A percentile compares a stretch with the other conserved stretches of the same genome.
phyloP scores from a whole-genome alignment of 345 rosid species.

The Salix exigua region DNA sequence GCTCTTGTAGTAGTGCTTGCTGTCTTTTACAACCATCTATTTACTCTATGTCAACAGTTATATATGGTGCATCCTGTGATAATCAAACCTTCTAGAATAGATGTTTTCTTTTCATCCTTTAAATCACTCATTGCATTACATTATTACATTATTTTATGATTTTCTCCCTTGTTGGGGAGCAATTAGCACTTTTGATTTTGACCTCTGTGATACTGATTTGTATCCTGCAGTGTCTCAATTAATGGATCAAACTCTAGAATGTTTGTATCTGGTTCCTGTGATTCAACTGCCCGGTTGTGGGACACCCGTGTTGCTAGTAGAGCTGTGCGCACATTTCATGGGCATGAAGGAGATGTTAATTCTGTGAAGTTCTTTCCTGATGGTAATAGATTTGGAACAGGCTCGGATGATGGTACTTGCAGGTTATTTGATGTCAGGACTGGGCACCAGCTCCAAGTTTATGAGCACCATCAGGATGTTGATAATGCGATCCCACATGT shows the following conservation, averaged over 20 bases:
- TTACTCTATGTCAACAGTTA: not conserved
- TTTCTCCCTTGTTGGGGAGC: not conserved
- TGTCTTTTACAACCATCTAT: not conserved
- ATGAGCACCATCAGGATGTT: slow-evolving; percentile 42
- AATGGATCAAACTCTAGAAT: slow-evolving; percentile 62
- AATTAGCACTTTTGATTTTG: not conserved
- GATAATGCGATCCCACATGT: slow-evolving; percentile 53
- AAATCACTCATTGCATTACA: not conserved
- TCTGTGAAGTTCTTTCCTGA: slow-evolving; percentile 93
- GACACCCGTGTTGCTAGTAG: slow-evolving; percentile 97
- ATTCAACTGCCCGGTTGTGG: slow-evolving; percentile 84
- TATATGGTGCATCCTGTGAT: not conserved
- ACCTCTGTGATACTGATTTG: not conserved
- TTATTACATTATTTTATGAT: not conserved
- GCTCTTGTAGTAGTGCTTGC: not conserved
- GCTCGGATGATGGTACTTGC: slow-evolving; percentile 95
- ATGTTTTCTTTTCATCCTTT: not conserved
- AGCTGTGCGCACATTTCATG: slow-evolving; percentile 86
- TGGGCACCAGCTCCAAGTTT: slow-evolving; percentile 89
- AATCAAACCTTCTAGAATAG: not conserved
- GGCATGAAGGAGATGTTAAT: slow-evolving; percentile 90
- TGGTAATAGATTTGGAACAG: slow-evolving; percentile 92
- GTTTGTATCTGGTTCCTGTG: slow-evolving; percentile 96
- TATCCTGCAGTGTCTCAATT: slow-evolving; percentile 64
- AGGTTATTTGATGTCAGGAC: slow-evolving; percentile 88